Evolutionary conservation across 1,284 basidiomycete species (phyloP).

Genomic region (Fomitopsis palustris): DNA sequence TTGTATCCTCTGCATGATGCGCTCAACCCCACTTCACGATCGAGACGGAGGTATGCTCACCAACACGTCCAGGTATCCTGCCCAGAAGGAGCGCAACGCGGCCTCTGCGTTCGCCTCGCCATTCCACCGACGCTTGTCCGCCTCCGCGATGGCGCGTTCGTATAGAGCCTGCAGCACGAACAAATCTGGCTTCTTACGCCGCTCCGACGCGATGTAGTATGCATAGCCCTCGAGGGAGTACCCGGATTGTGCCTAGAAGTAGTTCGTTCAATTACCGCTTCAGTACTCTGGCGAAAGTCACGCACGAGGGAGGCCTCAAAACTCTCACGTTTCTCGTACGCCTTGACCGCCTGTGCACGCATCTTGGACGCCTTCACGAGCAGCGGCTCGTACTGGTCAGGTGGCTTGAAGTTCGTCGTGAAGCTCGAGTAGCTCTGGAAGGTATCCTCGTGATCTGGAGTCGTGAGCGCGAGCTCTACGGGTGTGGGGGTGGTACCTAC

Average conservation of each 20-base stretch:
- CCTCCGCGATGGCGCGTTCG: slow-evolving; percentile 77
- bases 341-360: slow-evolving; percentile 55
- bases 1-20: slow-evolving; percentile 41
- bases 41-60: slow-evolving; percentile 23
- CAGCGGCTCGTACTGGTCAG: slow-evolving; percentile 71
- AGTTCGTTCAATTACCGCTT: not conserved
- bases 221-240: slow-evolving; percentile 59
- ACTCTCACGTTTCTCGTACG: slow-evolving; percentile 58
- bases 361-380: slow-evolving; percentile 76
- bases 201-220: slow-evolving; percentile 63
- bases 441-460: slow-evolving; percentile 68
- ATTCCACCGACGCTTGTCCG: slow-evolving; percentile 50
- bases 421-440: slow-evolving; percentile 85
- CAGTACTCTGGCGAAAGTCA: slow-evolving; percentile 1
- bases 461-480: not conserved
- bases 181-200: slow-evolving; percentile 58
- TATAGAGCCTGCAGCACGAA: slow-evolving; percentile 61
- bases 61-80: slow-evolving; percentile 57
- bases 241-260: slow-evolving; percentile 37
- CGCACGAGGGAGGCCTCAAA: slow-evolving; percentile 59
- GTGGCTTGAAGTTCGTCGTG: slow-evolving; percentile 72
- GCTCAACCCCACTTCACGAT: not conserved
- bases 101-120: slow-evolving; percentile 55
- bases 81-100: slow-evolving; percentile 59
- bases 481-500: slow-evolving; percentile 35